These are phyloP conservation scores for Lomentospora prolificans DNA, from an alignment of 2,329 filamentous ascomycete genomes.

Conservation along the genomic window DNA sequence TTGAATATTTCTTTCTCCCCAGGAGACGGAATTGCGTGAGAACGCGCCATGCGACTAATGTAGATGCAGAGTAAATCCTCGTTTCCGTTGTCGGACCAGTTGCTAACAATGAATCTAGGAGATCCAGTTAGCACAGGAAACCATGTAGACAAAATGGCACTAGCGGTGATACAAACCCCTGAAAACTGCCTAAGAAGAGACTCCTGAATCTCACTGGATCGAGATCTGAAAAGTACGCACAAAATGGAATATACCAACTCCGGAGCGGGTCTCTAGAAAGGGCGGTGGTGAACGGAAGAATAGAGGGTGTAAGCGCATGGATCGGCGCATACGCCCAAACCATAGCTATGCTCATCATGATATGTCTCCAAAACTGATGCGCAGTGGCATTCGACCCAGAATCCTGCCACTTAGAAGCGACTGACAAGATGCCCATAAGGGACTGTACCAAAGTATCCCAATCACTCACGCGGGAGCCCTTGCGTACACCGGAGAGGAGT, in stretches of 20 bases:
- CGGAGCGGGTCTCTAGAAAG: conserved; percentile 58
- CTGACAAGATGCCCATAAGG: conserved; percentile 25
- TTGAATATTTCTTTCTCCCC: conserved; percentile 43
- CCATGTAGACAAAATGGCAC: neutral
- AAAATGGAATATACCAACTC: conserved; percentile 74
- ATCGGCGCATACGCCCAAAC: conserved; percentile 68
- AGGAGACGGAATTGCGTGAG: conserved; percentile 41
- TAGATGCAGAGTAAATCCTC: conserved; percentile 61
- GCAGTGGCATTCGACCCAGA: conserved; percentile 24
- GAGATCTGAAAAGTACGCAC: conserved; percentile 67
- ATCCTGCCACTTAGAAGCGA: conserved; percentile 26
- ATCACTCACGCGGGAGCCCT: conserved; percentile 60
- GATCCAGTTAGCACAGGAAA: conserved; percentile 16
- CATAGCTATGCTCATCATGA: conserved; percentile 52
- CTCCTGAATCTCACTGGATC: conserved; percentile 65
- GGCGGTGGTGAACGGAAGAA: conserved; percentile 54
- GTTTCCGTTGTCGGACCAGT: conserved; percentile 58
- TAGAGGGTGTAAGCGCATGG: conserved; percentile 63
- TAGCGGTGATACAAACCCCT: conserved; percentile 46
- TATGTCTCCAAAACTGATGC: conserved; percentile 43
- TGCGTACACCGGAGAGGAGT: conserved; percentile 66
- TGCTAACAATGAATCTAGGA: conserved; percentile 59
- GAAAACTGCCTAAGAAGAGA: conserved; percentile 71
- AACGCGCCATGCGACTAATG: conserved; percentile 53
- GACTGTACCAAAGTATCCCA: conserved; percentile 56